These are phyloP conservation scores for Quercus glauca DNA, from an alignment of 306 rosid species.

Conservation along the genomic window DNA sequence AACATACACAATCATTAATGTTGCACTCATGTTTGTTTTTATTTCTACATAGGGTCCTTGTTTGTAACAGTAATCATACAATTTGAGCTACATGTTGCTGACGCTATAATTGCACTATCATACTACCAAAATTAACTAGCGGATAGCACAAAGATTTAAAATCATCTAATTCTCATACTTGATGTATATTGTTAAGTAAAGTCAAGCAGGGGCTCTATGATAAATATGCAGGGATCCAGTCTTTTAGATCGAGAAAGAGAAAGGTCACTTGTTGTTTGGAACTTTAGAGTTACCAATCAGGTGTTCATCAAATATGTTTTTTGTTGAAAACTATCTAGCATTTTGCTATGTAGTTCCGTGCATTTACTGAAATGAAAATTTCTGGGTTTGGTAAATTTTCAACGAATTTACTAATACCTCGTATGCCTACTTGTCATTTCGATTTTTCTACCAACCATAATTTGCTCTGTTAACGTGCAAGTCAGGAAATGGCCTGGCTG, in stretches of 20 bases:
- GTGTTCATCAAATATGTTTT: background rate
- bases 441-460: background rate
- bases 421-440: background rate
- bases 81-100: background rate
- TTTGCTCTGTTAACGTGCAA: background rate
- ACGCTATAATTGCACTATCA: background rate
- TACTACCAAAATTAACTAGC: background rate
- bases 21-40: background rate
- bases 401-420: background rate
- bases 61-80: background rate
- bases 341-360: background rate
- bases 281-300: slow-evolving; percentile 2
- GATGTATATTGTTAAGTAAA: background rate
- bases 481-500: background rate
- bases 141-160: background rate
- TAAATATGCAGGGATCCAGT: background rate
- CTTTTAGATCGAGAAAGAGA: background rate
- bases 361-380: no score
- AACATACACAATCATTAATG: background rate
- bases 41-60: background rate
- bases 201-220: background rate
- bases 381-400: no score
- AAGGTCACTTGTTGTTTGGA: background rate
- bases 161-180: slow-evolving; percentile 2
- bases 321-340: background rate